Percentiles rank a stretch among this genome's conserved stretches.
Conservation (phyloP, 345 rosid species). For the Camelina laxa region DNA sequence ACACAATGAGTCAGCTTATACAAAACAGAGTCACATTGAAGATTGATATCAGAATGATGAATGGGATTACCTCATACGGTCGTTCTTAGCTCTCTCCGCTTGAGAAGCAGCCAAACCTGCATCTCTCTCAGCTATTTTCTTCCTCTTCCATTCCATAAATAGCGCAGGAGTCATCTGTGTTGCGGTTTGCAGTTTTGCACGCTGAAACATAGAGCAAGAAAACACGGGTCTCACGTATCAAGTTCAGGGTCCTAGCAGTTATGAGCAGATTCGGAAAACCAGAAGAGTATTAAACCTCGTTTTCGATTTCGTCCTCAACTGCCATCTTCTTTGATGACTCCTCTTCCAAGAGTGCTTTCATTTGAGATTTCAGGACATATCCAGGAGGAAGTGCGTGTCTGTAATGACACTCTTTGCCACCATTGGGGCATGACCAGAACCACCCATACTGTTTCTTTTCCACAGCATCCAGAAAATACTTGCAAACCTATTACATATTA, state of each 20-base stretch:
- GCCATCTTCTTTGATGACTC: slow-evolving; percentile 70
- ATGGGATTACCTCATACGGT: slow-evolving; percentile 80
- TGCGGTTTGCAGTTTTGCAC: slow-evolving; percentile 63
- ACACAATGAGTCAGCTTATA: slow-evolving; percentile 31
- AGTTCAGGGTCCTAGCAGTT: slow-evolving; percentile 3
- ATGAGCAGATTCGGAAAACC: slow-evolving; percentile 1
- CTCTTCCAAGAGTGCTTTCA: slow-evolving; percentile 95
- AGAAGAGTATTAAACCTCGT: slow-evolving; percentile 58
- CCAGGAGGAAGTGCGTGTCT: slow-evolving; percentile 99
- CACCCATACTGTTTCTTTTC: slow-evolving; percentile 98
- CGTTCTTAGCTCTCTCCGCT: slow-evolving; percentile 98
- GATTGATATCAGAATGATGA: slow-evolving; percentile 5
- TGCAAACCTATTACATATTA: slow-evolving; percentile 71
- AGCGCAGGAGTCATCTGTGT: slow-evolving; percentile 91
- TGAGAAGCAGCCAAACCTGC: slow-evolving; percentile 78
- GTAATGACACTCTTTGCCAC: slow-evolving; percentile 84
- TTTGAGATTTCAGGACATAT: slow-evolving; percentile 86
- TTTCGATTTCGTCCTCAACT: slow-evolving; percentile 91
- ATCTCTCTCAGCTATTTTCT: slow-evolving; percentile 79
- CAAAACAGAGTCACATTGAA: slow-evolving; percentile 22
- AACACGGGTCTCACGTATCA: slow-evolving; percentile 6
- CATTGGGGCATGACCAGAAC: slow-evolving; percentile 97
- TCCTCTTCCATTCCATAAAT: slow-evolving; percentile 91
- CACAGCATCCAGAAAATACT: slow-evolving; percentile 90
- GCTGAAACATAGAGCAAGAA: slow-evolving; percentile 53